These are phyloP conservation scores for Quillaja saponaria DNA, from an alignment of 306 rosid species.

Conservation along the genomic window DNA sequence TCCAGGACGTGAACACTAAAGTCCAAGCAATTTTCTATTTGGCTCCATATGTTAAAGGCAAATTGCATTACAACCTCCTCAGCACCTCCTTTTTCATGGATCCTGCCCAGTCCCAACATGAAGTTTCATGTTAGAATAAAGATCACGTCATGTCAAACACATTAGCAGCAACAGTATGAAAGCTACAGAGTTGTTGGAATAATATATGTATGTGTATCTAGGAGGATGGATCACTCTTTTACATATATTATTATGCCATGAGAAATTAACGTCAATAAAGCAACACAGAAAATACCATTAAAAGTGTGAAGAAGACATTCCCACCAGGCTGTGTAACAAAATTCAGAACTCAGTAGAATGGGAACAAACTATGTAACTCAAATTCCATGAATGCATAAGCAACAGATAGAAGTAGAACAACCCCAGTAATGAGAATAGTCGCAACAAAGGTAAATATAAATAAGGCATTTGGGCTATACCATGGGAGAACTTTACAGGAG, in stretches of 20 bases:
- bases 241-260: too few relatives aligned
- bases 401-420: neutral
- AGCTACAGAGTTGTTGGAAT: too few relatives aligned
- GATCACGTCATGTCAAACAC: conserved; percentile 18
- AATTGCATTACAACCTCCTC: conserved; percentile 66
- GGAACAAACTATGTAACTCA: too few relatives aligned
- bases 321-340: neutral
- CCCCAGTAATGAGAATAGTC: conserved; percentile 10
- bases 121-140: conserved; percentile 32
- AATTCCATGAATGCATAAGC: too few relatives aligned
- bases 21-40: conserved; percentile 48
- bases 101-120: conserved; percentile 56
- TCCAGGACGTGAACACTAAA: conserved; percentile 42
- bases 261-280: too few relatives aligned
- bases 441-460: conserved; percentile 16
- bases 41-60: conserved; percentile 64
- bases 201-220: too few relatives aligned
- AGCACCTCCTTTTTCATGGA: conserved; percentile 54
- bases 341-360: neutral
- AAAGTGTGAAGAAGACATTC: neutral
- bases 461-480: conserved; percentile 48
- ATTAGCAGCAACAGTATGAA: conserved; percentile 17
- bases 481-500: conserved; percentile 72
- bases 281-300: neutral
- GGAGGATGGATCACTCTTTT: too few relatives aligned